Percentiles rank a stretch among this genome's conserved stretches.
Conservation (phyloP, 345 rosid species). For the Anastatica hierochuntica region DNA sequence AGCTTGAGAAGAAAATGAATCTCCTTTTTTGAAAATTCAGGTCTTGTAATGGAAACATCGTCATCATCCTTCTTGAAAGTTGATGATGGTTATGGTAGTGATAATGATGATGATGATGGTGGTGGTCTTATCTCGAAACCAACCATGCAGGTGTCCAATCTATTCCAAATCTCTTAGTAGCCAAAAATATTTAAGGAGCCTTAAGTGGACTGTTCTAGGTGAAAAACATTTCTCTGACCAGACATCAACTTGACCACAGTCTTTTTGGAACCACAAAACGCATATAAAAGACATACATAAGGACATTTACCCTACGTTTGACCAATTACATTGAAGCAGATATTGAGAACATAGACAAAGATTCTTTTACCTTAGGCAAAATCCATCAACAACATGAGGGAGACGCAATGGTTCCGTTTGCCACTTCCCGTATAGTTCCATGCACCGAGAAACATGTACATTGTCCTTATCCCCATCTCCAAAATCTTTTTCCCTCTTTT, state of each 20-base stretch:
- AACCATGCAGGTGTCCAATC: conserved; percentile 98
- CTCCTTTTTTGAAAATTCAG: conserved; percentile 60
- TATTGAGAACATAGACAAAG: too few species aligned
- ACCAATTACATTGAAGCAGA: too few species aligned
- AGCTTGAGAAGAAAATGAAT: conserved; percentile 81
- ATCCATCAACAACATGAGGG: conserved; percentile 80
- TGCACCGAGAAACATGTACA: conserved; percentile 40
- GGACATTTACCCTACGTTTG: too few species aligned
- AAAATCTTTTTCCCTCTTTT: conserved; percentile 34
- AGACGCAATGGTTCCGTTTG: conserved; percentile 74
- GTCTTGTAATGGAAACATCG: conserved; percentile 35
- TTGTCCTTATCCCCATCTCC: conserved; percentile 42
- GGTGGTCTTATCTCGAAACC: too few species aligned
- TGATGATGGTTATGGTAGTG: conserved; percentile 4
- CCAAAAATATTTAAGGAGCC: conserved; percentile 53
- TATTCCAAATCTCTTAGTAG: conserved; percentile 84
- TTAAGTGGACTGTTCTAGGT: conserved; percentile 77
- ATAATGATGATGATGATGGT: too few species aligned
- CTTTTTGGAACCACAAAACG: conserved; percentile 43
- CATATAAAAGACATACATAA: neutral
- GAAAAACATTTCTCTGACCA: conserved; percentile 99
- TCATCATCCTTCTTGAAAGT: conserved; percentile 25
- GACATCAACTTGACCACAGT: conserved; percentile 92
- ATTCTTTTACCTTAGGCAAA: conserved; percentile 73
- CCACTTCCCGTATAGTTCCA: conserved; percentile 84